Evolutionary conservation across 768 basidiomycete genomes (phyloP), one percentile per base, ranked within the genome.

Genomic region (Calocybe cyanea): DNA sequence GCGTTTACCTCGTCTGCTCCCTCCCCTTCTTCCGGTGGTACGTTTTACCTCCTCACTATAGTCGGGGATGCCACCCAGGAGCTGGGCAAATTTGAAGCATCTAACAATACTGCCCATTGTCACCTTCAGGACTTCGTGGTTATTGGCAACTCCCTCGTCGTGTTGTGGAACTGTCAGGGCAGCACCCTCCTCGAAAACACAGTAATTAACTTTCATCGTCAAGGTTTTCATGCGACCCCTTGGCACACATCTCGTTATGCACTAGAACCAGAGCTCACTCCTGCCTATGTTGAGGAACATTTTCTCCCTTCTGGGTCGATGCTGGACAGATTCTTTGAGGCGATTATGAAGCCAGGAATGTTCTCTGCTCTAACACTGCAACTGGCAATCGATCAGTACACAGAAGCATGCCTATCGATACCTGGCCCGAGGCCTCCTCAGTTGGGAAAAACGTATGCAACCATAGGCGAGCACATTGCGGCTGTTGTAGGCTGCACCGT

Each of bases 401-500:
- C 80, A 19, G 78, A 84, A 37, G 72, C 81, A 2, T 83, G 83
- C 52, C 74, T 88, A 8, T 80, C 83, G 13, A 70, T 83, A 31
- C 83, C 81, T 41, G 81, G 78, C 1, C 66, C 74, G 11, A 64
- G 64, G 25, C 73, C 83, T 30, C 67, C 78, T 28, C 78, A 80
- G 53, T 72, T 92, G 20, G 71, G 73, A 8, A 64, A 75, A 2
- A 71, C 76, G 0, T 92, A 91, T 63, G 59, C 79, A 2, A 80
- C 83, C 4, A 66, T 89, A 9, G 76, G 73, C 13, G 86, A 87
- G 61, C 83, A 87, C 46, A 86, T 94, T 23, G 85, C 81, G 0
- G 82, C 83, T 4, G 80, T 92, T 14, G 91, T 98, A 20, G 95
- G 92, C 0, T 89, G 87, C 57, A 86, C 87, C 0, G 85, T 97